A percentile compares a stretch with the other conserved stretches of the same genome.
These are phyloP conservation scores for Starmerella asiatica DNA, from an alignment of 805 yeast genomes.

Conservation along the genomic window DNA sequence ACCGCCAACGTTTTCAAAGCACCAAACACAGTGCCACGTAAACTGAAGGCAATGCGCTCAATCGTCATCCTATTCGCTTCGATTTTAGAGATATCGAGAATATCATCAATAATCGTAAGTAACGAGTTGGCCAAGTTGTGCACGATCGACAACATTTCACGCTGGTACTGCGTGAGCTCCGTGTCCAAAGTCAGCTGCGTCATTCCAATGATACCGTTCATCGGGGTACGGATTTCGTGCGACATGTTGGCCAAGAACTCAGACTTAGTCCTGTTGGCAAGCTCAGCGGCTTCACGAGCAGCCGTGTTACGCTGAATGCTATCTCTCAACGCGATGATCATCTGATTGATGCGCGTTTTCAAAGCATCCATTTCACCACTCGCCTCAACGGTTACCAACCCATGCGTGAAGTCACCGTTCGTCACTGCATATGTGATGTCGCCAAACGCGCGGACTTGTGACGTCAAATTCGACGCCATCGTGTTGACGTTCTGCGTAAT, in stretches of 20 bases:
- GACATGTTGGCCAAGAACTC: constrained; percentile 84
- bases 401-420: constrained; percentile 78
- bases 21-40: constrained; percentile 79
- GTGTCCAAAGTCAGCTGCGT: constrained; percentile 81
- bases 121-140: constrained; percentile 77
- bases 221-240: constrained; percentile 79
- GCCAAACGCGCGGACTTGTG: constrained; percentile 87
- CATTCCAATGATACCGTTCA: constrained; percentile 89
- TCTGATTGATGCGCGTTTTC: constrained; percentile 49
- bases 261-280: constrained; percentile 78
- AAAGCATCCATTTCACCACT: constrained; percentile 71
- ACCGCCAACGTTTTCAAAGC: constrained; percentile 82
- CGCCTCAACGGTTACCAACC: constrained; percentile 78
- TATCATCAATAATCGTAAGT: constrained; percentile 78
- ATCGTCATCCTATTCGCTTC: constrained; percentile 91
- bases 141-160: constrained; percentile 83
- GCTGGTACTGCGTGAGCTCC: constrained; percentile 76
- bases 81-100: constrained; percentile 80
- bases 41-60: constrained; percentile 73
- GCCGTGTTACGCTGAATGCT: constrained; percentile 85
- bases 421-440: constrained; percentile 91
- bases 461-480: constrained; percentile 85
- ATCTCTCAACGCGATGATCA: constrained; percentile 77
- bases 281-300: constrained; percentile 87
- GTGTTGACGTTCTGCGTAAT: constrained; percentile 84